Conservation (phyloP, 345 rosid genomes). For the Hypericum androsaemum region DNA sequence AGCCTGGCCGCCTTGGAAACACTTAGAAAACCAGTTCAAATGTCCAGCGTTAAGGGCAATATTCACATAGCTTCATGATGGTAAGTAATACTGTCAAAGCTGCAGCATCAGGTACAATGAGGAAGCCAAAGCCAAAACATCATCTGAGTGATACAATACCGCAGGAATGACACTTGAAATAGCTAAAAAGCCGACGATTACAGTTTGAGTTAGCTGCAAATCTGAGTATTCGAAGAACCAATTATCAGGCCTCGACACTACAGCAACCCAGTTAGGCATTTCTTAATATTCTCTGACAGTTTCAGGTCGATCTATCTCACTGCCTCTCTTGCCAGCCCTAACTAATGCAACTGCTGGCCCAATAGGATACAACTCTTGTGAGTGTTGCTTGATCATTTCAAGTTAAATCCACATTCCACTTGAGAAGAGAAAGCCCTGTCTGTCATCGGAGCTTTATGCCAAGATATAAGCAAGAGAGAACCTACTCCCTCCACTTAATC, state of each 20-base stretch:
- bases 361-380: slow-evolving; percentile 15
- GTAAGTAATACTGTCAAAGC: background rate
- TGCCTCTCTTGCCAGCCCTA: slow-evolving; percentile 20
- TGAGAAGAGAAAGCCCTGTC: slow-evolving; percentile 18
- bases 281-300: slow-evolving; percentile 18
- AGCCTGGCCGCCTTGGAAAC: no score
- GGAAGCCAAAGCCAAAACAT: slow-evolving; percentile 7
- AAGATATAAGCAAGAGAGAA: slow-evolving; percentile 14
- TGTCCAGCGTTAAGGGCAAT: no score
- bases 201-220: slow-evolving; percentile 28
- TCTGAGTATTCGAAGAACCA: slow-evolving; percentile 29
- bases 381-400: slow-evolving; percentile 18
- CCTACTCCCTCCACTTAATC: slow-evolving; percentile 14
- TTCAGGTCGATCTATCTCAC: slow-evolving; percentile 16
- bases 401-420: slow-evolving; percentile 20
- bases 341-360: slow-evolving; percentile 21
- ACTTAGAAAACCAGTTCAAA: no score
- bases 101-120: slow-evolving; percentile 11
- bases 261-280: slow-evolving; percentile 13
- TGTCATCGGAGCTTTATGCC: slow-evolving; percentile 23
- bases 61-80: background rate
- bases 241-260: slow-evolving; percentile 17
- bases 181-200: slow-evolving; percentile 26
- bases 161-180: slow-evolving; percentile 25
- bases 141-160: slow-evolving; percentile 19